Conservation (phyloP, 768 basidiomycete genomes). For the Agrocybe chaxingu region DNA sequence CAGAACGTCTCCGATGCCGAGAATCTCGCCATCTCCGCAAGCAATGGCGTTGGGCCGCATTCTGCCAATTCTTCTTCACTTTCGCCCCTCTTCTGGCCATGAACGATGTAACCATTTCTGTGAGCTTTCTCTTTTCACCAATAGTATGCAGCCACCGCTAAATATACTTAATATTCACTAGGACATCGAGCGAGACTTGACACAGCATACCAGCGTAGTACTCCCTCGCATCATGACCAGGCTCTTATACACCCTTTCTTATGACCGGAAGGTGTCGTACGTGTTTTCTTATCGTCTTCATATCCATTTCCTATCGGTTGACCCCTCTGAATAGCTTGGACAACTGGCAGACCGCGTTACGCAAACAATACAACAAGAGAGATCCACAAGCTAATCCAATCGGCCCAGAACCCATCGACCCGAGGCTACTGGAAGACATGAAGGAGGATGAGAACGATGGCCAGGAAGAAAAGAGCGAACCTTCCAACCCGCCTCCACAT, state of each 20-base stretch:
- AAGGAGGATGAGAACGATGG: conserved; percentile 6
- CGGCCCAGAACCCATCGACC: conserved; percentile 48
- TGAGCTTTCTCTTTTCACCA: conserved; percentile 28
- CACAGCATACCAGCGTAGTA: conserved; percentile 52
- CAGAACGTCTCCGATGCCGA: conserved; percentile 24
- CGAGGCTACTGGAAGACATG: conserved; percentile 1
- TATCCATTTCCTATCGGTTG: conserved; percentile 11
- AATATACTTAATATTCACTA: conserved; percentile 25
- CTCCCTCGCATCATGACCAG: conserved; percentile 74
- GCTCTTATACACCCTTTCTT: conserved; percentile 69
- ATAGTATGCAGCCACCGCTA: conserved; percentile 2
- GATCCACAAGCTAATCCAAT: conserved; percentile 71
- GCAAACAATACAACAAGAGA: conserved; percentile 74
- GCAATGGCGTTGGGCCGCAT: conserved; percentile 92
- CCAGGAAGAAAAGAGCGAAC: conserved; percentile 2
- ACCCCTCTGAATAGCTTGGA: conserved; percentile 43
- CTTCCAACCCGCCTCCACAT: not conserved
- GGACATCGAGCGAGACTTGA: conserved; percentile 81
- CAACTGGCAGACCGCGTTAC: conserved; percentile 76
- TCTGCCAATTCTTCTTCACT: conserved; percentile 86
- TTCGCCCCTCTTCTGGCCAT: conserved; percentile 73
- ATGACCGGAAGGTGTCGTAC: conserved; percentile 78
- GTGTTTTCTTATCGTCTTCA: conserved; percentile 24
- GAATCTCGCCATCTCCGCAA: conserved; percentile 55
- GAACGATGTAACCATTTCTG: conserved; percentile 65